Conservation (phyloP, 768 basidiomycete species). For the Rhizopogon vulgaris region DNA sequence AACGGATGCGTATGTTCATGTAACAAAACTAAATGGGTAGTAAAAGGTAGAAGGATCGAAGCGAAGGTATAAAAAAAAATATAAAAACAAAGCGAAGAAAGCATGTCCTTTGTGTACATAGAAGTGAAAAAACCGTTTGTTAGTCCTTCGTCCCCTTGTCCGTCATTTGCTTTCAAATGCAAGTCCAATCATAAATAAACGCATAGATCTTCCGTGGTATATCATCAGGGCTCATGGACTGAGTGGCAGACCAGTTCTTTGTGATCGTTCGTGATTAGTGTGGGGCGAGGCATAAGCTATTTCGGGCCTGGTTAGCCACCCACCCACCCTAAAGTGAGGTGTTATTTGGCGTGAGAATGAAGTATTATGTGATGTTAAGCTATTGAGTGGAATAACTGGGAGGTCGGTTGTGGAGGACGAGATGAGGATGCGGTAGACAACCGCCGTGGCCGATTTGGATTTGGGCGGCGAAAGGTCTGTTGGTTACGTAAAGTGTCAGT, state of each 20-base stretch:
- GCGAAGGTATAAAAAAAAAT: background rate
- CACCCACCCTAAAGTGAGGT: background rate
- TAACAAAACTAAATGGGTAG: slow-evolving; percentile 21
- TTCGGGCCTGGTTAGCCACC: slow-evolving; percentile 8
- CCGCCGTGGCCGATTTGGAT: slow-evolving; percentile 20
- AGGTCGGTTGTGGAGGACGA: slow-evolving; percentile 27
- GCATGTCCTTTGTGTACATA: slow-evolving; percentile 17
- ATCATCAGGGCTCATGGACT: slow-evolving; percentile 20
- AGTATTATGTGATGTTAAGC: slow-evolving; percentile 20
- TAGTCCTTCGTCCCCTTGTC: slow-evolving; percentile 17
- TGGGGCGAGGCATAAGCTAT: slow-evolving; percentile 25
- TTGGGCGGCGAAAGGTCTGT: slow-evolving; percentile 30
- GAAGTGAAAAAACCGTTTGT: slow-evolving; percentile 21
- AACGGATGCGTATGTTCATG: slow-evolving; percentile 5
- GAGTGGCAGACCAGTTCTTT: slow-evolving; percentile 7
- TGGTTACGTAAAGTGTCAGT: background rate
- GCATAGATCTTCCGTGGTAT: slow-evolving; percentile 15
- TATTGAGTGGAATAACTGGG: slow-evolving; percentile 27
- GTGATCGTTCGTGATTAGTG: slow-evolving; percentile 22
- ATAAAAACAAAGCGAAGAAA: slow-evolving; percentile 2
- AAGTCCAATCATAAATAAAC: slow-evolving; percentile 19
- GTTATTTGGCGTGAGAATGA: slow-evolving; percentile 8
- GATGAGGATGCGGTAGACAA: slow-evolving; percentile 14
- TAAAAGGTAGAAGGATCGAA: slow-evolving; percentile 13
- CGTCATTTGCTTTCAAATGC: slow-evolving; percentile 3